Conservation (phyloP, 352 stramenopile genomes). For the Globisporangium sylvaticum region DNA sequence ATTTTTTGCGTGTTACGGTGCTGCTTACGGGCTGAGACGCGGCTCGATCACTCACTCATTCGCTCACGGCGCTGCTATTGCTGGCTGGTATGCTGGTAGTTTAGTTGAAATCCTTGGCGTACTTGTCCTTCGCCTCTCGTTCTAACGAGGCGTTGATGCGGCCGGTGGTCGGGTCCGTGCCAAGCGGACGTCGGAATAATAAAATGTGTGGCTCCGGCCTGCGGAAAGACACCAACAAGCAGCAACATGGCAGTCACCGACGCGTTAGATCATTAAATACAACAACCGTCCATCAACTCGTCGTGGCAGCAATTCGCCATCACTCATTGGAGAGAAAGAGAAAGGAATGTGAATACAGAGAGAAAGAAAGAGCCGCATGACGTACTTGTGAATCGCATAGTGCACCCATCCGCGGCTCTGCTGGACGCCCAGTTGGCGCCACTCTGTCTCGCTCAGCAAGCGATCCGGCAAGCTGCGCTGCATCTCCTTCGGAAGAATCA, state of each 20-base stretch:
- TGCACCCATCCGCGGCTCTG: constrained; percentile 98
- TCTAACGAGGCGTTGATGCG: constrained; percentile 92
- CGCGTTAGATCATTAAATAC: not conserved
- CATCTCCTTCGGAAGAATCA: constrained; percentile 98
- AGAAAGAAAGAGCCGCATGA: constrained; percentile 20
- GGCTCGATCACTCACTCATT: not conserved
- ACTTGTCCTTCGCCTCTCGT: constrained; percentile 95
- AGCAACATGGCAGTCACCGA: not conserved
- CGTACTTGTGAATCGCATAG: constrained; percentile 98
- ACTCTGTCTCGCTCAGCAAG: constrained; percentile 95
- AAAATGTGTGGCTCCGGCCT: constrained; percentile 99
- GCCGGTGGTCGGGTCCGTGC: constrained; percentile 95
- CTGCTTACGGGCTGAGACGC: not conserved
- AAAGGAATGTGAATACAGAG: not conserved
- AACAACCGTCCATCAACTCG: not conserved
- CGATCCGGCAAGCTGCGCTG: constrained; percentile 94
- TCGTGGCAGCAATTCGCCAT: not conserved
- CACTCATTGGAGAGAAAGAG: not conserved
- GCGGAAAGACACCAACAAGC: not conserved
- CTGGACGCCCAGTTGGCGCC: constrained; percentile 96
- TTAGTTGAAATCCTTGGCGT: constrained; percentile 85
- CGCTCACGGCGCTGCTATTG: not conserved
- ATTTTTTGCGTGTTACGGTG: not conserved
- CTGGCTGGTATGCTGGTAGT: not conserved
- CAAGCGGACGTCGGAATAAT: constrained; percentile 96